Evolutionary conservation across 306 rosid species (phyloP).

Genomic region (Quercus gilva): DNA sequence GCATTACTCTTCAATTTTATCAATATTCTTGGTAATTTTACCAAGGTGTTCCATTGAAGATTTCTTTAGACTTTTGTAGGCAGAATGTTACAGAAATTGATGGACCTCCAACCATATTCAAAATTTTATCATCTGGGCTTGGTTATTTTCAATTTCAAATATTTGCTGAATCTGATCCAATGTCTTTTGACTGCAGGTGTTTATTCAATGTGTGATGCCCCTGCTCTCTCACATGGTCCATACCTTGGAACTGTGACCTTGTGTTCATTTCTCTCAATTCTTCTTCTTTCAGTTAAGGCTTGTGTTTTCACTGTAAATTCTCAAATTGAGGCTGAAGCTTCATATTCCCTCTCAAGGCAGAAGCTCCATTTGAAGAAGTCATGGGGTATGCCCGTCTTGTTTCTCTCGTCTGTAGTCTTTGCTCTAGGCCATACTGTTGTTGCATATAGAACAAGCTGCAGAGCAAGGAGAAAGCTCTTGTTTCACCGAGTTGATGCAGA

Average conservation of each 20-base stretch:
- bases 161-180: constrained; percentile 3
- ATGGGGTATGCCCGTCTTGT: constrained; percentile 98
- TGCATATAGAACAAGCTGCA: constrained; percentile 97
- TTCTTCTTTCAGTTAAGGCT: constrained; percentile 80
- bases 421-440: constrained; percentile 96
- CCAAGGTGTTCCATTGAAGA: not conserved
- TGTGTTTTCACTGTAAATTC: constrained; percentile 86
- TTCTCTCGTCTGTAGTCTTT: constrained; percentile 88
- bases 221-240: constrained; percentile 94
- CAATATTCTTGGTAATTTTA: not conserved
- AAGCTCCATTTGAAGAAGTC: constrained; percentile 91
- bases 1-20: not conserved
- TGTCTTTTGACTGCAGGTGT: constrained; percentile 58
- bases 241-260: constrained; percentile 91
- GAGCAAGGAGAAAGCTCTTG: constrained; percentile 86
- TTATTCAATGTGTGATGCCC: constrained; percentile 87
- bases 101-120: not conserved
- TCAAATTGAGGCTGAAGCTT: constrained; percentile 81
- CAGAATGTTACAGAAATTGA: not conserved
- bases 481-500: constrained; percentile 92
- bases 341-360: constrained; percentile 68
- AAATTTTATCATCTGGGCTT: not conserved
- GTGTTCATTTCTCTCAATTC: constrained; percentile 69
- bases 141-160: not conserved
- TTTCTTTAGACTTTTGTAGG: not conserved